These are phyloP conservation scores for Picea sitchensis DNA, from an alignment of 75 land plant genomes.

Conservation along the genomic window DNA sequence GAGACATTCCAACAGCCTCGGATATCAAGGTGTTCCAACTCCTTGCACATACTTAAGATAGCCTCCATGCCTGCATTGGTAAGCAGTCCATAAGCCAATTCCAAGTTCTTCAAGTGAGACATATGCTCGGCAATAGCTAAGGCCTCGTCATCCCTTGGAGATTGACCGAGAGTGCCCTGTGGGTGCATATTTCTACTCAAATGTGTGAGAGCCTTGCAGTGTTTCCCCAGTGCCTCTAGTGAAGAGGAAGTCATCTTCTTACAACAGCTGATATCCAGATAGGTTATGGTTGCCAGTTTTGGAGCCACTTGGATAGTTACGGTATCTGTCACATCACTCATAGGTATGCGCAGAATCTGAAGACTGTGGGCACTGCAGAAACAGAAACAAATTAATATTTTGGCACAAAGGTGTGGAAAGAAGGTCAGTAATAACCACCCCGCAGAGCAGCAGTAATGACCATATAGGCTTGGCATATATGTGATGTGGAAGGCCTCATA, in stretches of 20 bases:
- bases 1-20: conserved; percentile 78
- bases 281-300: conserved; percentile 43
- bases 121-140: conserved; percentile 66
- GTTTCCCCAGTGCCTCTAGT: conserved; percentile 58
- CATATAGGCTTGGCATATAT: too few species aligned
- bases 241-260: conserved; percentile 44
- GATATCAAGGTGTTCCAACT: conserved; percentile 68
- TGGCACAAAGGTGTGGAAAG: background rate
- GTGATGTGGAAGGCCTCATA: too few species aligned
- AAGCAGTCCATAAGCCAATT: conserved; percentile 62
- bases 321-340: conserved; percentile 60
- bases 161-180: conserved; percentile 25
- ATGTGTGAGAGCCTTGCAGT: conserved; percentile 46
- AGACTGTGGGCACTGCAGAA: conserved; percentile 52
- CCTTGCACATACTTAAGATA: conserved; percentile 43
- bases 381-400: conserved; percentile 1
- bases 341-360: conserved; percentile 49
- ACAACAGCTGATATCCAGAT: conserved; percentile 69
- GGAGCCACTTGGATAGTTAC: conserved; percentile 45
- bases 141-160: conserved; percentile 69
- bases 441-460: too few species aligned
- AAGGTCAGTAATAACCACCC: too few species aligned
- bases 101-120: conserved; percentile 73
- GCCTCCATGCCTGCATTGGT: conserved; percentile 40
- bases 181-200: conserved; percentile 65